Conservation (phyloP, 2,329 filamentous ascomycete species). For the Colletotrichum euphorbiae region DNA sequence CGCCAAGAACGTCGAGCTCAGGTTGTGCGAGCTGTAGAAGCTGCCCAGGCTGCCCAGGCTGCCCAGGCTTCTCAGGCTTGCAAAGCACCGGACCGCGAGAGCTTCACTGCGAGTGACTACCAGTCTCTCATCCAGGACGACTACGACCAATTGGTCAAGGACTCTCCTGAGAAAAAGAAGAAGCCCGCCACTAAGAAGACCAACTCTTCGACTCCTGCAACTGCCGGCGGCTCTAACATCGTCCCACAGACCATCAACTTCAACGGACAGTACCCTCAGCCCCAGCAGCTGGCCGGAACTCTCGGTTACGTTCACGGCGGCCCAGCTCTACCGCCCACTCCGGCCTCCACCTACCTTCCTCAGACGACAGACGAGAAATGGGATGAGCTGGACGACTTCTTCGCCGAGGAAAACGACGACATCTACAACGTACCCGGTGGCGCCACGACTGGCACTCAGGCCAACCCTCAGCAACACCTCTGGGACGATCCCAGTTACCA, state of each 20-base stretch:
- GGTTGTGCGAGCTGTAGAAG: background rate
- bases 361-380: constrained; percentile 13
- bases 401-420: constrained; percentile 25
- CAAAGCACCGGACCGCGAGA: background rate
- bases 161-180: constrained; percentile 30
- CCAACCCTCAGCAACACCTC: background rate
- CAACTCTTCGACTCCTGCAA: background rate
- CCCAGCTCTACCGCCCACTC: constrained; percentile 25
- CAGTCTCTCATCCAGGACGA: constrained; percentile 27
- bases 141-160: constrained; percentile 10
- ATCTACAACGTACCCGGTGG: constrained; percentile 1
- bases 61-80: background rate
- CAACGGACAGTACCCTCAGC: constrained; percentile 11
- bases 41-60: background rate
- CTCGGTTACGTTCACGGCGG: background rate
- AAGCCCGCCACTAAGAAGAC: background rate
- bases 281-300: constrained; percentile 7
- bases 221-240: background rate
- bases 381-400: constrained; percentile 29
- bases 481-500: constrained; percentile 28
- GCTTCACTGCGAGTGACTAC: constrained; percentile 26
- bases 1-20: background rate
- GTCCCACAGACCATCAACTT: constrained; percentile 25
- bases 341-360: constrained; percentile 3
- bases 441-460: background rate